Evolutionary conservation across 176 grass and related monocot species (phyloP), one percentile per base, ranked within the genome.

Genomic region (Phragmites australis): DNA sequence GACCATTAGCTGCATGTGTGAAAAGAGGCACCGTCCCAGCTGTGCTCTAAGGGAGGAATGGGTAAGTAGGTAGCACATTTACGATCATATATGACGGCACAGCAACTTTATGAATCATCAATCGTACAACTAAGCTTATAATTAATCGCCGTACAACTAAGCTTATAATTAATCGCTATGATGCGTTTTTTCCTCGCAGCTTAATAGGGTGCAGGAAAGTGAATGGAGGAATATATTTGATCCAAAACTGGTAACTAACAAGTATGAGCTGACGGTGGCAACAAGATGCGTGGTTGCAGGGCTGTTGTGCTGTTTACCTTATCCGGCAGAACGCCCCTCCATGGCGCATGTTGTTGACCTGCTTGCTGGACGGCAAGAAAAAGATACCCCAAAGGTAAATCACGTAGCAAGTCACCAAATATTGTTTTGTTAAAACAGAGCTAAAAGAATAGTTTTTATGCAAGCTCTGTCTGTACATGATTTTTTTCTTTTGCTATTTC

Each of bases 281-380:
- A 53, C 5, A 53, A 7, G 50, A 19, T 53, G 50, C 50, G 19
- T n/a, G 5, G 1, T 53, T 6, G 50, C n/a, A 1, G 50, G 50
- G 50, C 18, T 53, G 18, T 6, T 53, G 50, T 53, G 50, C 50
- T n/a, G 50, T n/a, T 19, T 53, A n/a, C 50, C 50, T 34, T 10
- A 62, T 31, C 59, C 59, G 9, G 29, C 59, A 62, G 14, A 0
- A 11, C 59, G 59, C 13, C 59, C 59, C 13, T 18, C 27, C 3
- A 62, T 62, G 59, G 1, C 6, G 15, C 3, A 15, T 3, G 59
- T 62, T 18, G 3, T 62, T 62, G 29, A 62, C 4, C 31, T 18
- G 59, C 70, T 91, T 58, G 82, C 71, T 44, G 81, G 85, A 19
- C 6, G 15, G 48, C 10, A 19, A 19, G 16, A 50, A 18, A 5